Evolutionary conservation across 768 basidiomycete genomes (phyloP).

Genomic region (Sarcomyxa edulis): DNA sequence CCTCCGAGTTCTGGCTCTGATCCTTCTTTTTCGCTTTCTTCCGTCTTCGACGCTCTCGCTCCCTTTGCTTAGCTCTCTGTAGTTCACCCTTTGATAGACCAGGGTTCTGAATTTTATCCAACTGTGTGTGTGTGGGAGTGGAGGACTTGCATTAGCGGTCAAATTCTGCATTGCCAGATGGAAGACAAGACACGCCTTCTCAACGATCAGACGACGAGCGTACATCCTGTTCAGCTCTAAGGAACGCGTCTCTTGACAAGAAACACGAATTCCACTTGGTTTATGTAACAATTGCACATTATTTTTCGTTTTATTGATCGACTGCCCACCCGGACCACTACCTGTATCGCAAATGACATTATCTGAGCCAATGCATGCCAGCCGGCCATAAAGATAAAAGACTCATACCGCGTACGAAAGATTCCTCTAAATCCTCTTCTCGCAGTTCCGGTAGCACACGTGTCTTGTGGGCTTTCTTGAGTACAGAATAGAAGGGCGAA

Average conservation of each 20-base stretch:
- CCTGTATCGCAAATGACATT: slow-evolving; percentile 37
- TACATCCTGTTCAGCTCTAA: slow-evolving; percentile 71
- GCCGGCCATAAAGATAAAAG: neutral
- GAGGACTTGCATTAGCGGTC: slow-evolving; percentile 16
- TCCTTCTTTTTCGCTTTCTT: slow-evolving; percentile 79
- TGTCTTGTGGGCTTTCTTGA: slow-evolving; percentile 63
- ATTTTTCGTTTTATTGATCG: slow-evolving; percentile 91
- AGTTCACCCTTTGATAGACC: slow-evolving; percentile 71
- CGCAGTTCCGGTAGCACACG: slow-evolving; percentile 62
- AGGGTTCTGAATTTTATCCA: slow-evolving; percentile 70
- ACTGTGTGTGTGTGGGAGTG: no score
- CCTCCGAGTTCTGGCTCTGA: slow-evolving; percentile 18
- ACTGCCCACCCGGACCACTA: slow-evolving; percentile 94
- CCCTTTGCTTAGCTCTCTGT: slow-evolving; percentile 64
- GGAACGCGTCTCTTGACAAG: slow-evolving; percentile 87
- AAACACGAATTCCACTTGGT: slow-evolving; percentile 82
- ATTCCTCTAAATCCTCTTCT: slow-evolving; percentile 83
- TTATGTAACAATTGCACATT: slow-evolving; percentile 88
- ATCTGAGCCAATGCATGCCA: neutral
- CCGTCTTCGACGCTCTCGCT: slow-evolving; percentile 66
- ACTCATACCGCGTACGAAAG: slow-evolving; percentile 74
- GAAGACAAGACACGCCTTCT: slow-evolving; percentile 57
- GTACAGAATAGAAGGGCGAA: slow-evolving; percentile 55
- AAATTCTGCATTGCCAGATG: slow-evolving; percentile 8
- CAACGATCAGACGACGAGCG: slow-evolving; percentile 66